phyloP scores from a whole-genome alignment of 257 asterid species.

The Craterostigma plantagineum region DNA sequence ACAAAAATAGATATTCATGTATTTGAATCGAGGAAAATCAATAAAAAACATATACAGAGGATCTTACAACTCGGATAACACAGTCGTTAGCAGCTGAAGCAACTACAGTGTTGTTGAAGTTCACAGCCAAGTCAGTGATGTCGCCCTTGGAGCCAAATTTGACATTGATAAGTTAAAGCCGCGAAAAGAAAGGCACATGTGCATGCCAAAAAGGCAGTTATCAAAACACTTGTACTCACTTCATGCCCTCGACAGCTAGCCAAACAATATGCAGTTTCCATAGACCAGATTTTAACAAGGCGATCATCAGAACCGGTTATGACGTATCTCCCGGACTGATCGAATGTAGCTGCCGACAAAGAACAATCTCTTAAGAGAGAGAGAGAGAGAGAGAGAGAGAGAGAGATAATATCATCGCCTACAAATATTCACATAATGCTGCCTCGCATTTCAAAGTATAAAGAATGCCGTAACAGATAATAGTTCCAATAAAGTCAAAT shows the following conservation, averaged over 20 bases:
- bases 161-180: conserved; percentile 12
- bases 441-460: too few species aligned
- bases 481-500: too few species aligned
- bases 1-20: conserved; percentile 14
- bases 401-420: conserved; percentile 6
- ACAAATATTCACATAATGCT: not conserved
- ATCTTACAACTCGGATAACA: conserved; percentile 76
- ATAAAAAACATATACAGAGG: conserved; percentile 1
- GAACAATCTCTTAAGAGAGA: conserved; percentile 10
- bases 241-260: conserved; percentile 99
- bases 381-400: too few species aligned
- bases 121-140: conserved; percentile 95
- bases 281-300: conserved; percentile 93
- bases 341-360: conserved; percentile 59
- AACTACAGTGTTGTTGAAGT: conserved; percentile 67
- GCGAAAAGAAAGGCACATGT: conserved; percentile 10
- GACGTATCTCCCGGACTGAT: conserved; percentile 88
- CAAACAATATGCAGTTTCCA: conserved; percentile 96
- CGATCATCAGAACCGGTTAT: conserved; percentile 97
- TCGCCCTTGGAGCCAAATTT: conserved; percentile 52
- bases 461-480: too few species aligned
- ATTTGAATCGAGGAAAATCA: conserved; percentile 8
- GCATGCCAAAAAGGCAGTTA: conserved; percentile 1
- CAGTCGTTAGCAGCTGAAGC: conserved; percentile 97
- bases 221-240: conserved; percentile 29